Conservation (phyloP, 2,329 filamentous ascomycete genomes). For the Tolypocladium tropicale region DNA sequence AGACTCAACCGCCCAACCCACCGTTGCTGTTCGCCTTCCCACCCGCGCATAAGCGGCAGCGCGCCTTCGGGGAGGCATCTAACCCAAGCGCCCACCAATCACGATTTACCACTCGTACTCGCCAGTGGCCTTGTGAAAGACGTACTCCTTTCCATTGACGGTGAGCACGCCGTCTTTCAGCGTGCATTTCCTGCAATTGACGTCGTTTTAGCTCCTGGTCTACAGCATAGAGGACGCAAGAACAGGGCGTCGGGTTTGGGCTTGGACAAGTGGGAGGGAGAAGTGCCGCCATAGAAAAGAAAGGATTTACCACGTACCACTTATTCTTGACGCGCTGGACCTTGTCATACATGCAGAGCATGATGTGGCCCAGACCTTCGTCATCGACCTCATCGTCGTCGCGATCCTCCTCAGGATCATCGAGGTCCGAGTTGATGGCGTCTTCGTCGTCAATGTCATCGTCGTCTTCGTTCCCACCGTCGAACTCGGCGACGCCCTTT, state of each 20-base stretch:
- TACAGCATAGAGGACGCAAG: background rate
- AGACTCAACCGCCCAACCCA: background rate
- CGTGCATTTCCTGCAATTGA: conserved; percentile 74
- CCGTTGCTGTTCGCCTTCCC: too few species aligned
- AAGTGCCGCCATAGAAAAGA: too few species aligned
- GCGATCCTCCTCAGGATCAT: conserved; percentile 80
- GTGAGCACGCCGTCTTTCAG: conserved; percentile 94
- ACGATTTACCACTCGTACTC: conserved; percentile 85
- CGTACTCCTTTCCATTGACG: conserved; percentile 88
- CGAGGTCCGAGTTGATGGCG: conserved; percentile 95
- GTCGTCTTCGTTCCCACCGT: conserved; percentile 53
- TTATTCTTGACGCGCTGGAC: conserved; percentile 99
- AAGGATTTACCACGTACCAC: conserved; percentile 45
- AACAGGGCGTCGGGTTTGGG: conserved; percentile 1
- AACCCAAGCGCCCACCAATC: background rate
- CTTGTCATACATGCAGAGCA: conserved; percentile 99
- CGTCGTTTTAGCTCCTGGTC: background rate
- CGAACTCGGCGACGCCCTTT: conserved; percentile 38
- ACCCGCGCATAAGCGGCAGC: background rate
- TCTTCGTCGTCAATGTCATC: conserved; percentile 69
- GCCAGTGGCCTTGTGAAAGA: conserved; percentile 95
- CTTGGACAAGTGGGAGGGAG: background rate
- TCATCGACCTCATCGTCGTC: conserved; percentile 83
- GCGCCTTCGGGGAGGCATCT: background rate
- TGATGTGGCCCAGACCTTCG: conserved; percentile 75